Evolutionary conservation across 345 rosid genomes (phyloP).

Genomic region (Turritis glabra): DNA sequence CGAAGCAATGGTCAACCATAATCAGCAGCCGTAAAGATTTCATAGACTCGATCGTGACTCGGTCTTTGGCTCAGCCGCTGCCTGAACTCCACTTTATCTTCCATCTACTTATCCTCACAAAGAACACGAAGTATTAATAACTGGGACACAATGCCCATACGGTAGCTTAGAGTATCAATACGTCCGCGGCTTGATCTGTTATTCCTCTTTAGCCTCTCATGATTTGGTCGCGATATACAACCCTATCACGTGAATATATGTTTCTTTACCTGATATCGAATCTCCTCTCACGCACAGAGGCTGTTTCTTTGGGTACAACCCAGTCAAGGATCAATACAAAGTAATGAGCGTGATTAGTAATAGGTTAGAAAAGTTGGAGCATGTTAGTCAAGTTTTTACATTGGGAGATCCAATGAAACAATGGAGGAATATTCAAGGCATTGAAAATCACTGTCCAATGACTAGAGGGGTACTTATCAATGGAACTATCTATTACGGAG

Average conservation of each 20-base stretch:
- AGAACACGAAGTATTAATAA: neutral
- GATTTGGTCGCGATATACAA: neutral
- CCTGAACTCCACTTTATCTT: too few relatives aligned
- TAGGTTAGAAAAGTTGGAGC: neutral
- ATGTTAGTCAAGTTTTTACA: conserved; percentile 12
- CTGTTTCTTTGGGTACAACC: neutral
- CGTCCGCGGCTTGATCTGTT: conserved; percentile 6
- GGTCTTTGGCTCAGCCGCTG: too few relatives aligned
- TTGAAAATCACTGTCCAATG: neutral
- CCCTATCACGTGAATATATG: neutral
- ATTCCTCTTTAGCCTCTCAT: neutral
- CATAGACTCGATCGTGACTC: conserved; percentile 1
- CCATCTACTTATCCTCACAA: neutral
- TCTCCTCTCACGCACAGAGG: neutral
- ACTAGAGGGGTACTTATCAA: neutral
- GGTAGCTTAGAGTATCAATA: neutral
- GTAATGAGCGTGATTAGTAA: neutral
- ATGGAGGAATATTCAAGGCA: neutral
- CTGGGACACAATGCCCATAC: neutral
- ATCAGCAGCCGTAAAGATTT: neutral
- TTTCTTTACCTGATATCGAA: neutral
- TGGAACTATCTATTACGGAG: too few relatives aligned
- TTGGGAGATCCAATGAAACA: conserved; percentile 4
- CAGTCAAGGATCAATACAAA: neutral
- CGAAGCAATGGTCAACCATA: neutral